Base-by-base conservation (phyloP, 2,329 filamentous ascomycete genomes). In the Leptographium galeiforme region DNA sequence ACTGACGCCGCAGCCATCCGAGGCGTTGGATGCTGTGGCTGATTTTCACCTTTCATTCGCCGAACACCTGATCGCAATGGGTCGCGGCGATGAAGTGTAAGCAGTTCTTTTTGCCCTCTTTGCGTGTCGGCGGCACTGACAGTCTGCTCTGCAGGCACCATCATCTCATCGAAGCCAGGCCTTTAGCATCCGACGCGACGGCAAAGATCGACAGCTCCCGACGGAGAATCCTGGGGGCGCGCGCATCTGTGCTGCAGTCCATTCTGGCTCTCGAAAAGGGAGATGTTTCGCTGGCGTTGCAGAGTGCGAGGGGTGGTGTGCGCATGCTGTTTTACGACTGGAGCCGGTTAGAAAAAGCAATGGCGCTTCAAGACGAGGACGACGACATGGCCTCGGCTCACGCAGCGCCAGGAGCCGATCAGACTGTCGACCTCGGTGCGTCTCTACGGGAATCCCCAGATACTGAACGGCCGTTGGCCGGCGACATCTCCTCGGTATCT, bases 61-160 rank as follows among this genome's bases (percentile, higher is more conserved):
- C 0, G 87, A 95, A 64, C 89, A 89, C 64, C 73, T 84, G 33
- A 70, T 90, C 18, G 77, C 78, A 1, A 76, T 83, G 13, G 85
- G 84, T 11, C 80, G 82, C 50, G 68, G 78, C 16, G 75, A 82
- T 11, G 81, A 85, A 66, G 84, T 79, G 64, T 72, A 63, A 62
- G 67, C 68, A 44, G 2, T 13, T 11, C 16, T 44, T 18, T 19
- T n/a, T 7, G 13, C 19, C 50, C 46, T 13, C 19, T 36, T 13
- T 8, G 8, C 13, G 32, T 6, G 6, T 10, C 30, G n/a, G 3
- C 11, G 8, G 39, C 2, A 14, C 18, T n/a, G 8, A 41, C 25
- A 18, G 3, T 12, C 34, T 19, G 2, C 6, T 38, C 18, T 43
- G 2, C 38, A 59, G 58, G 18, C 44, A 46, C 32, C 43, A 52